Evolutionary conservation across 495 filamentous ascomycete genomes (phyloP).

Genomic region (Amniculicola lignicola): DNA sequence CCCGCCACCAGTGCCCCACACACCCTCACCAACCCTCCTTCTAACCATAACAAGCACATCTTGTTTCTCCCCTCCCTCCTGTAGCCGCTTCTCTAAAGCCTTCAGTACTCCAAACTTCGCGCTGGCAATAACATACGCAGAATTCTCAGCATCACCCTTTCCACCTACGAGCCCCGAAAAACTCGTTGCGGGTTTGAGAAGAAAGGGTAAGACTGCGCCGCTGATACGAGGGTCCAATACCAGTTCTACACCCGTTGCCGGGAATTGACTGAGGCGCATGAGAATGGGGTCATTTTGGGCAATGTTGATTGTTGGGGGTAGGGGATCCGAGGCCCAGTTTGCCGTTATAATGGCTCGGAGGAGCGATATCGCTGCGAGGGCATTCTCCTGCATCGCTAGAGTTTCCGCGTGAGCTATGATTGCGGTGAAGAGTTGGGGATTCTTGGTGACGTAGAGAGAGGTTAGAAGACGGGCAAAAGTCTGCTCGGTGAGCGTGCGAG

Average conservation of each 20-base stretch:
- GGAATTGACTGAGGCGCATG: slow-evolving; percentile 34
- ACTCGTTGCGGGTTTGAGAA: slow-evolving; percentile 57
- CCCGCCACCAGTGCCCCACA: slow-evolving; percentile 23
- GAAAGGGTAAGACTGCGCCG: slow-evolving; percentile 52
- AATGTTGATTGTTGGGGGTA: slow-evolving; percentile 39
- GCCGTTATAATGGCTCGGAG: slow-evolving; percentile 55
- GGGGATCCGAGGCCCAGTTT: slow-evolving; percentile 47
- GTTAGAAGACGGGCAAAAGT: slow-evolving; percentile 58
- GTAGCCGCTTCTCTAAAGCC: slow-evolving; percentile 37
- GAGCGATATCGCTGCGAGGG: slow-evolving; percentile 54
- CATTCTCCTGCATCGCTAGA: slow-evolving; percentile 57
- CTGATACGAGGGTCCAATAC: slow-evolving; percentile 24
- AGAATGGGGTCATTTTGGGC: slow-evolving; percentile 13
- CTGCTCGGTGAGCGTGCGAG: slow-evolving; percentile 21
- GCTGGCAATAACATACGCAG: slow-evolving; percentile 58
- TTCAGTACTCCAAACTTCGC: slow-evolving; percentile 59
- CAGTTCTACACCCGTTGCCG: slow-evolving; percentile 24
- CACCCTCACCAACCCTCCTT: slow-evolving; percentile 24
- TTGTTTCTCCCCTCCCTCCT: slow-evolving; percentile 10
- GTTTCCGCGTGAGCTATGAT: slow-evolving; percentile 55
- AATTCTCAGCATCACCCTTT: slow-evolving; percentile 55
- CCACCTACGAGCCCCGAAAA: slow-evolving; percentile 59
- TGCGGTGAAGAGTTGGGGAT: slow-evolving; percentile 52
- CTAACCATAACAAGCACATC: slow-evolving; percentile 21
- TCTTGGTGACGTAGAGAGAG: slow-evolving; percentile 52